Base-by-base conservation (phyloP, 768 basidiomycete genomes). In the Coprinellus micaceus region DNA sequence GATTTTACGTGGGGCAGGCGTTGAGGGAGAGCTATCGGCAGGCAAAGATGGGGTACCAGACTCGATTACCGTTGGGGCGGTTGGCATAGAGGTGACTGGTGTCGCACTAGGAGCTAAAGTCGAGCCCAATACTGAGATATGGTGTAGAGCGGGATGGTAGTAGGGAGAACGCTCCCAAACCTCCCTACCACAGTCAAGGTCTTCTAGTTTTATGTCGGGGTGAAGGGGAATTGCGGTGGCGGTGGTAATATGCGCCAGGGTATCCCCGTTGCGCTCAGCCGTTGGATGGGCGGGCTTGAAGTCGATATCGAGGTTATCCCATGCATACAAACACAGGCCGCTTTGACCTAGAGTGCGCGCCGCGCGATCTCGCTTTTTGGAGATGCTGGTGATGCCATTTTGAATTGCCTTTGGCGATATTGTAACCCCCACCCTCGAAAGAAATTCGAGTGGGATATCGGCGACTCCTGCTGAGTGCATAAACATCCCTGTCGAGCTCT, bases 251-350 rank as follows among this genome's bases (percentile, higher is more conserved):
- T n/a, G n/a, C n/a, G n/a, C n/a, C n/a, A n/a, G n/a, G n/a, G n/a
- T n/a, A n/a, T 62, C 62, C 1, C 40, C 26, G 2, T 60, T 49
- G 1, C 67, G 63, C 43, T 78, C 70, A 1, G 69, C 51, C 0
- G 71, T 74, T 0, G 70, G 71, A 6, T 66, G 53, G 0, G 61
- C 15, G 33, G 13, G 33, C 45, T 72, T 68, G 7, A 77, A 57
- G 37, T 73, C 63, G 4, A 77, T 64, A 58, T 80, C 76, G 26
- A 79, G 67, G 60, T 80, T 80, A 55, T 80, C 72, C 25, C 74
- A 79, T 4, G 72, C 72, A 60, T 67, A 73, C 4, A 59, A 52
- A 1, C 64, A 56, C 0, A 66, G 50, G 5, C 71, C 57, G 3
- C 63, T 65, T 25, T 60, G 48, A 0, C 69, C 71, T 19, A 33